Evolutionary conservation across 192 early-diverging fungal genomes (phyloP).

Genomic region (Funneliformis geosporum): DNA sequence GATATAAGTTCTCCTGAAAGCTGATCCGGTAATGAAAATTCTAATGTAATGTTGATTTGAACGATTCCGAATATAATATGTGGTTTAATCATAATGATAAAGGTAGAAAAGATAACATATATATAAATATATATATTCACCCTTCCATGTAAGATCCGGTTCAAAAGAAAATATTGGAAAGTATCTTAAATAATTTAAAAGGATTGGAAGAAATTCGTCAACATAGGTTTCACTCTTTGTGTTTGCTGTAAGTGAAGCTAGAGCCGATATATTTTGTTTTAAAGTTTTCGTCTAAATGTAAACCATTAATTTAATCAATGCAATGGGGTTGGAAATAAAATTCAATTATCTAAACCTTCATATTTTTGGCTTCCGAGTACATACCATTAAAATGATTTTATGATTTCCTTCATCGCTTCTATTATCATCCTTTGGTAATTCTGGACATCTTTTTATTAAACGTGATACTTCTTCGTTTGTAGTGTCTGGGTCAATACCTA

Average conservation of each 20-base stretch:
- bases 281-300: constrained; percentile 19
- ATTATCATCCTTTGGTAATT: constrained; percentile 28
- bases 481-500: constrained; percentile 53
- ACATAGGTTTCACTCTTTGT: background rate
- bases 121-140: constrained; percentile 20
- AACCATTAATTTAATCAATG: background rate
- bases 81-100: background rate
- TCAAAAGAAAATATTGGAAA: constrained; percentile 30
- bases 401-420: background rate
- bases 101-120: background rate
- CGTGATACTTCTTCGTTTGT: constrained; percentile 46
- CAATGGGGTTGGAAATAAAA: background rate
- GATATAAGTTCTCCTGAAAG: constrained; percentile 35
- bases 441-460: constrained; percentile 46
- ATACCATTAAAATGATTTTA: background rate
- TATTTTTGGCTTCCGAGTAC: background rate
- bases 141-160: constrained; percentile 21
- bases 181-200: constrained; percentile 28
- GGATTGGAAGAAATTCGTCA: constrained; percentile 5
- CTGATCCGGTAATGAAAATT: constrained; percentile 37
- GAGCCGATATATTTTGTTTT: constrained; percentile 12
- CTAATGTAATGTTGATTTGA: constrained; percentile 14
- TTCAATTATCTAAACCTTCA: background rate
- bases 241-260: constrained; percentile 25
- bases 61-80: background rate